Conservation (phyloP, 78 protist species). For the Creolimax fragrantissima region DNA sequence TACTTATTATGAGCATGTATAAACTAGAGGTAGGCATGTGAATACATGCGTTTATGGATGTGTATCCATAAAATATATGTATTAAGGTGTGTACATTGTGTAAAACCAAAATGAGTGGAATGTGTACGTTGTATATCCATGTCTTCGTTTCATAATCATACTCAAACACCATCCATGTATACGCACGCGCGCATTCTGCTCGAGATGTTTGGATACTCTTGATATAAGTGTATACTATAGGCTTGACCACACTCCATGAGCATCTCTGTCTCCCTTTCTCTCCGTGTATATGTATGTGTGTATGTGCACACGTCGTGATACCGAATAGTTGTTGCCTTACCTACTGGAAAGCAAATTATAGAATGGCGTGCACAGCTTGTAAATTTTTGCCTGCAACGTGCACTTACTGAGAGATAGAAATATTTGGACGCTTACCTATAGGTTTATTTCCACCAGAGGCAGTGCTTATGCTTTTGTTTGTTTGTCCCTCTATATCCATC, state of each 20-base stretch:
- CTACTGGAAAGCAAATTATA: too few relatives aligned
- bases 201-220: not conserved
- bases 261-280: not conserved
- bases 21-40: too few relatives aligned
- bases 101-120: too few relatives aligned
- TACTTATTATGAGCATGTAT: too few relatives aligned
- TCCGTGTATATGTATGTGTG: not conserved
- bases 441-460: too few relatives aligned
- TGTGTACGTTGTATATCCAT: too few relatives aligned
- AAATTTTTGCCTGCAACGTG: not conserved
- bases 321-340: too few relatives aligned
- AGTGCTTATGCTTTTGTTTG: not conserved
- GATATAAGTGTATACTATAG: not conserved
- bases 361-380: not conserved
- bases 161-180: not conserved
- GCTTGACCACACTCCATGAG: not conserved
- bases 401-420: not conserved
- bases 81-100: not conserved
- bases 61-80: not conserved
- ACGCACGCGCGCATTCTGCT: not conserved
- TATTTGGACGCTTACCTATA: not conserved
- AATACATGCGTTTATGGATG: not conserved
- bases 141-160: too few relatives aligned
- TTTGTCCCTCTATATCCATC: not conserved
- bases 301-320: not conserved